Evolutionary conservation across 768 basidiomycete species (phyloP).

Genomic region (Boletus subcaerulescens): DNA sequence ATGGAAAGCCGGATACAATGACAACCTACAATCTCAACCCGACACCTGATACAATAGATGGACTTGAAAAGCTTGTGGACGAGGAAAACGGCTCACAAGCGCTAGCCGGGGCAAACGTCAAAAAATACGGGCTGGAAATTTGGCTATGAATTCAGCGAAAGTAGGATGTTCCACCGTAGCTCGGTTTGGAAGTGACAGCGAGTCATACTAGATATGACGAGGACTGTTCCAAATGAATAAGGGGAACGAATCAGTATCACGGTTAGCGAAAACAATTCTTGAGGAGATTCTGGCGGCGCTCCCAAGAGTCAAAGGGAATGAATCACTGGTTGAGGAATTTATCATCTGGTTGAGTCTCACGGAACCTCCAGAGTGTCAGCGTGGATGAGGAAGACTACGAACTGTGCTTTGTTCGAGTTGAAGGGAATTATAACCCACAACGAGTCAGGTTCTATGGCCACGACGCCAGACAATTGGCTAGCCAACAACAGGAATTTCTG

Average conservation of each 20-base stretch:
- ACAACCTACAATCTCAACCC: conserved; percentile 4
- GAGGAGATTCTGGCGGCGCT: background rate
- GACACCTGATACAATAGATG: background rate
- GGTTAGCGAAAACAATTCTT: background rate
- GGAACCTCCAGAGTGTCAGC: background rate
- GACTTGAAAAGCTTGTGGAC: background rate
- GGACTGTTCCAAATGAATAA: background rate
- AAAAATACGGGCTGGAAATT: background rate
- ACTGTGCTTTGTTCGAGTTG: background rate
- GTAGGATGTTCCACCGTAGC: background rate
- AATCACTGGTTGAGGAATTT: conserved; percentile 6
- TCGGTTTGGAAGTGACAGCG: background rate
- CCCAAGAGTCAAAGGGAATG: background rate
- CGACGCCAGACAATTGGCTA: background rate
- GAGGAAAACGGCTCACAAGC: too few species aligned
- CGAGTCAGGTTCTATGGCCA: background rate
- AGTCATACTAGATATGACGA: background rate
- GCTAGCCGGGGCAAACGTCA: too few species aligned
- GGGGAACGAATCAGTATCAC: background rate
- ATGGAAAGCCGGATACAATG: conserved; percentile 6
- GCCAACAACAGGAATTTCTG: background rate
- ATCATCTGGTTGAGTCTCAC: background rate
- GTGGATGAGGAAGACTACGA: background rate
- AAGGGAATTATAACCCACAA: background rate
- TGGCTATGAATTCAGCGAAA: background rate